A percentile compares a stretch with the other conserved stretches of the same genome.
Conservation (phyloP, 805 yeast species). For the Sugiyamaella mastotermitis region DNA sequence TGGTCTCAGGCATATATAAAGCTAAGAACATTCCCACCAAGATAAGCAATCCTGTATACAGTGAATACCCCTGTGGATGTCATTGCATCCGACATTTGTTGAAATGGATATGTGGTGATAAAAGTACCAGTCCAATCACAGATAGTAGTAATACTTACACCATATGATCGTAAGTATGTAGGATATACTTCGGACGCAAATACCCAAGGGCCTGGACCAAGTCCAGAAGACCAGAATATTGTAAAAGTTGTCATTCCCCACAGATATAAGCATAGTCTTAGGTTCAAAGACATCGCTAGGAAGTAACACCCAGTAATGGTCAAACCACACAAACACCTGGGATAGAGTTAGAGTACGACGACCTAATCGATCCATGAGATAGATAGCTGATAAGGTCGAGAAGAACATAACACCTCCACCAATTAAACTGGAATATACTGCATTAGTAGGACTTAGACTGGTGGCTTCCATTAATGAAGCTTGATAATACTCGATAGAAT, state of each 20-base stretch:
- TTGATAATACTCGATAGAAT: slow-evolving; percentile 10
- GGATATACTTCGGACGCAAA: slow-evolving; percentile 11
- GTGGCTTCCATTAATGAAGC: slow-evolving; percentile 7
- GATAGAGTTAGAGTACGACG: slow-evolving; percentile 8
- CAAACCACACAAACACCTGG: slow-evolving; percentile 9
- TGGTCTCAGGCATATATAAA: slow-evolving; percentile 11
- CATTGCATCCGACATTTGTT: slow-evolving; percentile 11
- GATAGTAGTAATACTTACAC: slow-evolving; percentile 9
- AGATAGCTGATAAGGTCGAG: slow-evolving; percentile 8
- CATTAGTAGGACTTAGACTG: slow-evolving; percentile 5
- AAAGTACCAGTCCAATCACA: slow-evolving; percentile 12
- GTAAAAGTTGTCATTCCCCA: slow-evolving; percentile 11
- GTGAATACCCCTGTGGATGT: slow-evolving; percentile 12
- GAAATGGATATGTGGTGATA: slow-evolving; percentile 10
- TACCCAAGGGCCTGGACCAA: slow-evolving; percentile 11
- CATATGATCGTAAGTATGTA: slow-evolving; percentile 9
- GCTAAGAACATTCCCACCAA: slow-evolving; percentile 4
- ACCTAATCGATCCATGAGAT: slow-evolving; percentile 9
- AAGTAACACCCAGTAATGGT: slow-evolving; percentile 10
- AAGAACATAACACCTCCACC: slow-evolving; percentile 12
- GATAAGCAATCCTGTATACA: slow-evolving; percentile 7
- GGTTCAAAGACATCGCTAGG: slow-evolving; percentile 1
- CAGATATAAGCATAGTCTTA: slow-evolving; percentile 7
- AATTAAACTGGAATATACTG: slow-evolving; percentile 10
- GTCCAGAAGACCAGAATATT: slow-evolving; percentile 10